Evolutionary conservation across 345 rosid species (phyloP).

Genomic region (Brassica carinata): DNA sequence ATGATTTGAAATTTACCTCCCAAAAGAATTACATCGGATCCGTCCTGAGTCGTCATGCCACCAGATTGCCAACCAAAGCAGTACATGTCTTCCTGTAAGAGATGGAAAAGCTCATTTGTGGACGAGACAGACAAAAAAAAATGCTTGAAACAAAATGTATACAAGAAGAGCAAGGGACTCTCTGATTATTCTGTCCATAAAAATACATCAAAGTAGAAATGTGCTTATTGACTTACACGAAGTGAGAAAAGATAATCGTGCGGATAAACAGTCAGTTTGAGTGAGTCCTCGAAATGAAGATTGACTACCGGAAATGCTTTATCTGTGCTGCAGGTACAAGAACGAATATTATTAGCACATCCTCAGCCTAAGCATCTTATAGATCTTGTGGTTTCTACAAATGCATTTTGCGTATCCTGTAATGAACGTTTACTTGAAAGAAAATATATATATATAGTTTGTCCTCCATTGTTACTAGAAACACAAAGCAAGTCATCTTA

Average conservation of each 20-base stretch:
- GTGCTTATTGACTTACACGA: conserved; percentile 52
- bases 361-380: not conserved
- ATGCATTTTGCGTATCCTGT: not conserved
- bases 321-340: conserved; percentile 65
- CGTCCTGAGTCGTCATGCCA: conserved; percentile 64
- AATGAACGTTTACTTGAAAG: not conserved
- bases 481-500: conserved; percentile 46
- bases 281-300: conserved; percentile 67
- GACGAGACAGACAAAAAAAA: not conserved
- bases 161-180: conserved; percentile 2
- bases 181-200: not conserved
- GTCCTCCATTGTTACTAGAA: no score
- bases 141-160: not conserved
- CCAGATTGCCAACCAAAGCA: conserved; percentile 90
- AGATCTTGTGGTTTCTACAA: not conserved
- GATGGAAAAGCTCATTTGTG: conserved; percentile 8
- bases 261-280: conserved; percentile 60
- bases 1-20: conserved; percentile 63
- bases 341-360: conserved; percentile 8
- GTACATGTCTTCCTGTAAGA: conserved; percentile 63
- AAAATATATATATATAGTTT: no score
- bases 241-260: conserved; percentile 73
- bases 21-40: conserved; percentile 62
- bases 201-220: conserved; percentile 1
- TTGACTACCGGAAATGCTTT: conserved; percentile 69